Percentiles rank a stretch among this genome's conserved stretches.
Conservation (phyloP, 2,329 filamentous ascomycete species). For the Alternaria gaisen region DNA sequence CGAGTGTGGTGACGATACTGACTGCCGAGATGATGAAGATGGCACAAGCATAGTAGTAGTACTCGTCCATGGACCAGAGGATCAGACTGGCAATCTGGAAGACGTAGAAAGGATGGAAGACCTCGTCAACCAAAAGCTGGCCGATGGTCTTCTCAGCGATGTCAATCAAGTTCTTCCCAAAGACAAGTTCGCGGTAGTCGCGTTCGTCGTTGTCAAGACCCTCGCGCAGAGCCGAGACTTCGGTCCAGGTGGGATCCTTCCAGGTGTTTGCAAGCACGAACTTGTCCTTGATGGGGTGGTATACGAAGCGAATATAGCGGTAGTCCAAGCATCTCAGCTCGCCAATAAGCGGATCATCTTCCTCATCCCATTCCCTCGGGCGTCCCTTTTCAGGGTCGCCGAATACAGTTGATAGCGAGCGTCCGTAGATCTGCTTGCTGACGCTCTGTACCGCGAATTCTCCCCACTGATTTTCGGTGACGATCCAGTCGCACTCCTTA, state of each 20-base stretch:
- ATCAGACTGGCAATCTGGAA: conserved; percentile 95
- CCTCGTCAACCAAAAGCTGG: conserved; percentile 90
- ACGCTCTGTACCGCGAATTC: conserved; percentile 84
- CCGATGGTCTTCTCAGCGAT: conserved; percentile 87
- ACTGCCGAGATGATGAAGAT: conserved; percentile 95
- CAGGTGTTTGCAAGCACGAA: conserved; percentile 88
- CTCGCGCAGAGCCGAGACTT: conserved; percentile 75
- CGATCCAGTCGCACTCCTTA: conserved; percentile 84
- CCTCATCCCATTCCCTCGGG: conserved; percentile 74
- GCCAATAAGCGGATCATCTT: conserved; percentile 77
- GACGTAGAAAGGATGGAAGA: conserved; percentile 97
- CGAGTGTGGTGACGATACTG: conserved; percentile 86
- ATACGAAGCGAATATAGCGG: conserved; percentile 92
- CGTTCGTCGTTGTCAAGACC: conserved; percentile 92
- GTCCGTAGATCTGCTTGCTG: conserved; percentile 65
- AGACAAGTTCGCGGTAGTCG: conserved; percentile 81
- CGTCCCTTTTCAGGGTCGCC: conserved; percentile 71
- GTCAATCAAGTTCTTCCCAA: conserved; percentile 89
- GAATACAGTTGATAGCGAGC: conserved; percentile 73
- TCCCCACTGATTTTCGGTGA: conserved; percentile 97
- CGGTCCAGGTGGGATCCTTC: conserved; percentile 92
- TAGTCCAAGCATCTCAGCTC: conserved; percentile 85
- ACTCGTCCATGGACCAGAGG: conserved; percentile 94
- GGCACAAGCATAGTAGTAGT: conserved; percentile 96
- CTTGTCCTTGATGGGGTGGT: conserved; percentile 86